Evolutionary conservation across 495 filamentous ascomycete genomes (phyloP).

Genomic region (Podospora pseudocomata): DNA sequence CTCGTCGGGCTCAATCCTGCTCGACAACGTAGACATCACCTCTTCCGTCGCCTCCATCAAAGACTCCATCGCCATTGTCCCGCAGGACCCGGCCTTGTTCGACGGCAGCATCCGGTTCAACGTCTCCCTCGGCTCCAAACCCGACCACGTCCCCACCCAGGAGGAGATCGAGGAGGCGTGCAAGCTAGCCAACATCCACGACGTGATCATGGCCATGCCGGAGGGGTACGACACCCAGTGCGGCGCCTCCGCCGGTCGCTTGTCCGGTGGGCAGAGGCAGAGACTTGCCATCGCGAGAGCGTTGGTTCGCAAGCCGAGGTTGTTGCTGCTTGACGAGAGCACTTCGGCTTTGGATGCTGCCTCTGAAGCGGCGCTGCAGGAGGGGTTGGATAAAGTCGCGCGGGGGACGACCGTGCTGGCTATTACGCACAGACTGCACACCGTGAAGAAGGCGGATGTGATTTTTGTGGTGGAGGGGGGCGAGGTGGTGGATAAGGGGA

Average conservation of each 20-base stretch:
- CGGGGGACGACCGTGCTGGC: conserved; percentile 75
- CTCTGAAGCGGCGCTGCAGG: conserved; percentile 67
- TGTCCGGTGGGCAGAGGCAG: conserved; percentile 62
- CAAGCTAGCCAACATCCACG: conserved; percentile 56
- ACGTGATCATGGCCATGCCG: conserved; percentile 52
- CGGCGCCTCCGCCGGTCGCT: conserved; percentile 45
- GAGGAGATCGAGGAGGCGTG: conserved; percentile 56
- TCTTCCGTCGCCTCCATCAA: conserved; percentile 50
- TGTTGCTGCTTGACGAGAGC: conserved; percentile 81
- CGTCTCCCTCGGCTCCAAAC: conserved; percentile 48
- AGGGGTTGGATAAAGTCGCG: conserved; percentile 65
- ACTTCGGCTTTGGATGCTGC: conserved; percentile 76
- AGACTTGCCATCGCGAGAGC: conserved; percentile 74
- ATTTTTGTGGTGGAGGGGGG: conserved; percentile 76
- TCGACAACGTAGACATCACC: conserved; percentile 49
- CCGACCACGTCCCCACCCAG: conserved; percentile 39
- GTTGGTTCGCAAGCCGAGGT: conserved; percentile 70
- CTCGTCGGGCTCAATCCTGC: conserved; percentile 50
- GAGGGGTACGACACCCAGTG: conserved; percentile 62
- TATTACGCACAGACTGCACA: conserved; percentile 73
- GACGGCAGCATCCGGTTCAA: conserved; percentile 55
- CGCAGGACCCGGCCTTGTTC: conserved; percentile 57
- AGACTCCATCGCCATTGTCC: conserved; percentile 54
- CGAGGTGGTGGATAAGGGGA: conserved; percentile 60
- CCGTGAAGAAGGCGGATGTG: conserved; percentile 69